Conservation (phyloP, 1,139 yeast genomes). For the Yamadazyma friedrichii region DNA sequence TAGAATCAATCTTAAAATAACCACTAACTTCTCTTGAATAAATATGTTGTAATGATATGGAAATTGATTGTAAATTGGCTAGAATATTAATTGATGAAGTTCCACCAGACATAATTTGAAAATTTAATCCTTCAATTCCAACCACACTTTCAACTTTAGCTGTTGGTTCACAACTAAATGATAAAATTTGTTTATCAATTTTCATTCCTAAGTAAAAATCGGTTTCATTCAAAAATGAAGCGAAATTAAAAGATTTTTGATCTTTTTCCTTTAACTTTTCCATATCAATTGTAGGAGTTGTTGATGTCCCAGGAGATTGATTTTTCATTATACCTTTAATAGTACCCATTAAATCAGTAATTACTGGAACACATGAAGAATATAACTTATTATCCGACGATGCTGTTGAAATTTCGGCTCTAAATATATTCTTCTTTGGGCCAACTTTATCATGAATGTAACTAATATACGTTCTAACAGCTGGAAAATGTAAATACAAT, state of each 20-base stretch:
- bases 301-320: constrained; percentile 3
- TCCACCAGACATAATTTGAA: constrained; percentile 55
- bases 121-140: constrained; percentile 60
- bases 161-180: constrained; percentile 86
- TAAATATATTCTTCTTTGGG: constrained; percentile 42
- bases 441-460: constrained; percentile 28
- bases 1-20: constrained; percentile 54
- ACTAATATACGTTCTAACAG: constrained; percentile 53
- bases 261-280: neutral
- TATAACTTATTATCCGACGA: constrained; percentile 70
- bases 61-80: constrained; percentile 46
- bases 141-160: constrained; percentile 90
- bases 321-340: constrained; percentile 37
- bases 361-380: constrained; percentile 77
- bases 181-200: constrained; percentile 70
- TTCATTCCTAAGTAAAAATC: constrained; percentile 65
- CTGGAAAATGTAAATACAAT: constrained; percentile 72
- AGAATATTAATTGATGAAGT: constrained; percentile 35
- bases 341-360: constrained; percentile 56
- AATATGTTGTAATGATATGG: constrained; percentile 80
- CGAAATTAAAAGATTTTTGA: constrained; percentile 26
- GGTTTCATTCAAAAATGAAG: constrained; percentile 44
- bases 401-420: constrained; percentile 59
- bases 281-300: constrained; percentile 2
- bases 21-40: constrained; percentile 91